phyloP scores from a whole-genome alignment of 2,329 filamentous ascomycete species.

The Penicillium griseofulvum region DNA sequence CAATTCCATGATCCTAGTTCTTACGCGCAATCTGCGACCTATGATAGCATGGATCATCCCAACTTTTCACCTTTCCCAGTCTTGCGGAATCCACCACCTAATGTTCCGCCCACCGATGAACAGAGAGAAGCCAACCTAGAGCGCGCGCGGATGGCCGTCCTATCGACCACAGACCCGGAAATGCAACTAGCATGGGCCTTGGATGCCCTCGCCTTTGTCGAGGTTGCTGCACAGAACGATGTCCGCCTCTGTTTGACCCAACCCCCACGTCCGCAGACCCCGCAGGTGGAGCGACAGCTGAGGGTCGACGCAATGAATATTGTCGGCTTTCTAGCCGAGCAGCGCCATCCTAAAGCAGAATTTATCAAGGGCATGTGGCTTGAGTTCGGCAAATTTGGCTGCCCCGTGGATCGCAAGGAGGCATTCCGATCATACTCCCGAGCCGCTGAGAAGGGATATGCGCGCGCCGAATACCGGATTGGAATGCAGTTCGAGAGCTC shows the following conservation, averaged over 20 bases:
- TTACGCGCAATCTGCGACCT: slow-evolving; percentile 52
- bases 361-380: slow-evolving; percentile 97
- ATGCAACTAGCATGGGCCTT: slow-evolving; percentile 97
- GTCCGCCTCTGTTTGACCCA: slow-evolving; percentile 61
- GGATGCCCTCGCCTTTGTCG: slow-evolving; percentile 84
- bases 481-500: slow-evolving; percentile 98
- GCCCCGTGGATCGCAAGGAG: slow-evolving; percentile 88
- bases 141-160: slow-evolving; percentile 74
- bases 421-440: slow-evolving; percentile 82
- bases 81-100: slow-evolving; percentile 72
- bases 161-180: slow-evolving; percentile 90
- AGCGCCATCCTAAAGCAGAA: slow-evolving; percentile 87
- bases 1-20: slow-evolving; percentile 41
- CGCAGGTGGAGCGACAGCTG: slow-evolving; percentile 83
- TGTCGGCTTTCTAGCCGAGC: slow-evolving; percentile 81
- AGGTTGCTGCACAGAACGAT: slow-evolving; percentile 75
- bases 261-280: slow-evolving; percentile 69
- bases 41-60: slow-evolving; percentile 57
- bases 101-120: slow-evolving; percentile 89
- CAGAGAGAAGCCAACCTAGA: slow-evolving; percentile 89
- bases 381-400: slow-evolving; percentile 94
- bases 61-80: slow-evolving; percentile 91
- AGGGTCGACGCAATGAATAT: slow-evolving; percentile 88
- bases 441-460: slow-evolving; percentile 82
- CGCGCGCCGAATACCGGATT: slow-evolving; percentile 90